Evolutionary conservation across 2,329 filamentous ascomycete species (phyloP).

Genomic region (Trichoderma breve): DNA sequence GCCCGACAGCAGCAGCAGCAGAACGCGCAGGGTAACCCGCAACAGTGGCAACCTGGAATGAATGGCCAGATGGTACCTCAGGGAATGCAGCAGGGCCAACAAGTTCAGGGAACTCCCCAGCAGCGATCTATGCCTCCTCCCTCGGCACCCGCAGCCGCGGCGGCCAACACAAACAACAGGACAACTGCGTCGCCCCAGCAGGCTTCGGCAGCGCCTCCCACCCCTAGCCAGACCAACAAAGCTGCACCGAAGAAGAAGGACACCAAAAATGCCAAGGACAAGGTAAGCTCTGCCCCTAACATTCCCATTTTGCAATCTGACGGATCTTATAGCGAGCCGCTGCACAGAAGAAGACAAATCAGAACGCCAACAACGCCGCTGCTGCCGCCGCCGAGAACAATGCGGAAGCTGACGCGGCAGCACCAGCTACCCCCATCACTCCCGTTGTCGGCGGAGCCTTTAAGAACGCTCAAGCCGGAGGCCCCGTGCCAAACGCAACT

Average conservation of each 20-base stretch:
- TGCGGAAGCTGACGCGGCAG: slow-evolving; percentile 56
- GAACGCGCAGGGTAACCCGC: slow-evolving; percentile 31
- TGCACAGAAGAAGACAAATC: slow-evolving; percentile 63
- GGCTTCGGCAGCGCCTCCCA: slow-evolving; percentile 68
- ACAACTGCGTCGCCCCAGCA: slow-evolving; percentile 62
- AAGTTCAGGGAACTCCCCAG: slow-evolving; percentile 67
- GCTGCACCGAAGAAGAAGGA: slow-evolving; percentile 76
- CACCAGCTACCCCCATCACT: slow-evolving; percentile 64
- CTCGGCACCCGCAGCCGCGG: slow-evolving; percentile 52
- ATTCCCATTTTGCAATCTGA: slow-evolving; percentile 23
- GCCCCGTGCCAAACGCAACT: slow-evolving; percentile 31
- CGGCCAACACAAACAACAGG: slow-evolving; percentile 51
- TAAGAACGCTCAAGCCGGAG: slow-evolving; percentile 34
- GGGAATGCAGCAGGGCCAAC: slow-evolving; percentile 41
- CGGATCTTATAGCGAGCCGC: slow-evolving; percentile 44
- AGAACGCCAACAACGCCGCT: slow-evolving; percentile 47
- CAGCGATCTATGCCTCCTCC: slow-evolving; percentile 69
- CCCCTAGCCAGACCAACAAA: slow-evolving; percentile 71
- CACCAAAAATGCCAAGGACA: slow-evolving; percentile 60
- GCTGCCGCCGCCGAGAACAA: slow-evolving; percentile 57
- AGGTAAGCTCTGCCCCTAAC: slow-evolving; percentile 43
- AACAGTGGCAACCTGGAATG: slow-evolving; percentile 42
- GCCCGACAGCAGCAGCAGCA: slow-evolving; percentile 41
- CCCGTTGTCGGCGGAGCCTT: slow-evolving; percentile 53
- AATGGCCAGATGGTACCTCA: slow-evolving; percentile 43